A percentile compares a stretch with the other conserved stretches of the same genome.
Conservation (phyloP, 1,284 basidiomycete genomes). For the Hypsizygus ulmarius region DNA sequence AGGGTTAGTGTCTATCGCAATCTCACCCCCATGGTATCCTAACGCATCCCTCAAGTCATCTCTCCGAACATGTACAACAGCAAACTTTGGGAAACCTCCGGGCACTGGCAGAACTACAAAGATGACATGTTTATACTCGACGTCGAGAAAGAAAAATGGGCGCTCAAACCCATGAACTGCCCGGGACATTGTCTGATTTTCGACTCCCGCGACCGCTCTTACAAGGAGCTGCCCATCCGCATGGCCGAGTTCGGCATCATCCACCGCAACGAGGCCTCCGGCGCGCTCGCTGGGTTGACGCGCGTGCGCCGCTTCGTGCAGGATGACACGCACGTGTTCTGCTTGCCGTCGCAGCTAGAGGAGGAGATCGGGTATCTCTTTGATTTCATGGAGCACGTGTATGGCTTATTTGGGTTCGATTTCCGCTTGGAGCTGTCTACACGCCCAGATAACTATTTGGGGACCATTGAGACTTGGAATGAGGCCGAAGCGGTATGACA, state of each 20-base stretch:
- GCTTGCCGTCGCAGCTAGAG: conserved; percentile 93
- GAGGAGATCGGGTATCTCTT: conserved; percentile 87
- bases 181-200: conserved; percentile 98
- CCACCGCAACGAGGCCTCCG: conserved; percentile 96
- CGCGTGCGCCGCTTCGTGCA: conserved; percentile 95
- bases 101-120: conserved; percentile 97
- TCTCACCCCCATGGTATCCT: background rate
- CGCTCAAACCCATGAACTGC: conserved; percentile 98
- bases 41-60: conserved; percentile 59
- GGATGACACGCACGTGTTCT: conserved; percentile 97
- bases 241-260: conserved; percentile 99
- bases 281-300: conserved; percentile 91
- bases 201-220: conserved; percentile 90
- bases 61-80: conserved; percentile 98
- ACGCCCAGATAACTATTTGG: conserved; percentile 93
- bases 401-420: conserved; percentile 97
- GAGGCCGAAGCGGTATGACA: conserved; percentile 22
- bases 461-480: conserved; percentile 70
- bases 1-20: conserved; percentile 45
- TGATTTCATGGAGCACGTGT: conserved; percentile 93
- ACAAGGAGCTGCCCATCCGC: conserved; percentile 94
- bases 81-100: conserved; percentile 98
- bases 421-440: conserved; percentile 96
- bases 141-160: conserved; percentile 95
- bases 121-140: conserved; percentile 97